phyloP scores from a whole-genome alignment of 768 basidiomycete species.

The Pulveroboletus sp. region DNA sequence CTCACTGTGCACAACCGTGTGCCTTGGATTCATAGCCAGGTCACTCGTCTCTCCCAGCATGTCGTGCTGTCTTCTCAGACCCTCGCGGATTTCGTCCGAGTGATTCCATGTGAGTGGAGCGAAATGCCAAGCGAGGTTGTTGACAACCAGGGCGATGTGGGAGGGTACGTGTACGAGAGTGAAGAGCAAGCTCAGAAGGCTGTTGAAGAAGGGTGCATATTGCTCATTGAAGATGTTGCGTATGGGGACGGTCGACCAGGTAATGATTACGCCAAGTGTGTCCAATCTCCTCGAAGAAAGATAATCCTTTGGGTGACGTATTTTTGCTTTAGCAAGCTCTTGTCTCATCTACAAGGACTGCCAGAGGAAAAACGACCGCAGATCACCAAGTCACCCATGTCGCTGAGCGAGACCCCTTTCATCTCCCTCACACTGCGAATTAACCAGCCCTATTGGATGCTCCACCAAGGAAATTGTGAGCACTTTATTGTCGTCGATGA shows the following conservation, averaged over 20 bases:
- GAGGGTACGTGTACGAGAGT: slow-evolving; percentile 30
- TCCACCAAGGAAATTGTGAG: slow-evolving; percentile 81
- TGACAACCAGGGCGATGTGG: slow-evolving; percentile 29
- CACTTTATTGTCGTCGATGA: slow-evolving; percentile 74
- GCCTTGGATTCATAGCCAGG: slow-evolving; percentile 57
- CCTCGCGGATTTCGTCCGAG: slow-evolving; percentile 56
- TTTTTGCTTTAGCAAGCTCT: slow-evolving; percentile 42
- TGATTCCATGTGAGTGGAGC: slow-evolving; percentile 62
- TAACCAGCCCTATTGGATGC: slow-evolving; percentile 77
- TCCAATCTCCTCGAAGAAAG: neutral
- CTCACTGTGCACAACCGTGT: slow-evolving; percentile 61
- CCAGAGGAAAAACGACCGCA: slow-evolving; percentile 28
- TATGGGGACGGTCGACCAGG: slow-evolving; percentile 54
- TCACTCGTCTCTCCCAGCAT: slow-evolving; percentile 67
- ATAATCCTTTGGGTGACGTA: neutral
- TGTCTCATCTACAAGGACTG: slow-evolving; percentile 37
- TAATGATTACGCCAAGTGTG: slow-evolving; percentile 60
- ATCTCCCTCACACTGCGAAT: slow-evolving; percentile 57
- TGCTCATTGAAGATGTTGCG: slow-evolving; percentile 59
- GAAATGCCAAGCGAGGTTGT: slow-evolving; percentile 45
- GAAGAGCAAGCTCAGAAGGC: slow-evolving; percentile 4
- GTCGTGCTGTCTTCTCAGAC: slow-evolving; percentile 69
- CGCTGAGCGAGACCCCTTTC: slow-evolving; percentile 49
- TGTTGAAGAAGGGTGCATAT: slow-evolving; percentile 40
- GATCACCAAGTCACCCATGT: slow-evolving; percentile 38